phyloP scores from a whole-genome alignment of 805 yeast species.

The Tetrapisispora namnaoensis region DNA sequence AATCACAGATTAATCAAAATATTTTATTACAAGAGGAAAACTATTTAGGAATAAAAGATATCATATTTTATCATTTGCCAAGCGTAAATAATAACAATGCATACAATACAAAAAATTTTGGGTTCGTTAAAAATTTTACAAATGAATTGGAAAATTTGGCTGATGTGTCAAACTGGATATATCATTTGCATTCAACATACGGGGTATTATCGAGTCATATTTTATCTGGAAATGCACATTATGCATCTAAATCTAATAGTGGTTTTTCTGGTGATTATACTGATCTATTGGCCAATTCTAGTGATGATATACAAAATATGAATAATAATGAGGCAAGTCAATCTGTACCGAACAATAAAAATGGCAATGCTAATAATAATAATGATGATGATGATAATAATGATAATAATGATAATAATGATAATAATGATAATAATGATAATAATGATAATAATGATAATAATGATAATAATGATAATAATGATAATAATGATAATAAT shows the following conservation, averaged over 20 bases:
- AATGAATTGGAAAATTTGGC: constrained; percentile 16
- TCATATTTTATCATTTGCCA: constrained; percentile 25
- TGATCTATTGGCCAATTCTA: neutral
- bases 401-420: constrained; percentile 1
- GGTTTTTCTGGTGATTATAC: neutral
- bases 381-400: constrained; percentile 10
- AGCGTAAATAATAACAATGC: neutral
- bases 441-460: neutral
- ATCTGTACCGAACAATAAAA: no score
- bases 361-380: neutral
- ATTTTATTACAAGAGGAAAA: constrained; percentile 22
- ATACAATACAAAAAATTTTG: constrained; percentile 14
- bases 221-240: constrained; percentile 22
- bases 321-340: no score
- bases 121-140: constrained; percentile 22
- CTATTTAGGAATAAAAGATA: constrained; percentile 23
- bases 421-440: neutral
- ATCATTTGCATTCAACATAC: constrained; percentile 22
- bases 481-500: no score
- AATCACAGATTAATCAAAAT: constrained; percentile 18
- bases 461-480: neutral
- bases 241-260: constrained; percentile 1
- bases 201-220: constrained; percentile 14
- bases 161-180: constrained; percentile 26
- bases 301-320: neutral